Base-by-base conservation (phyloP, 179 eudicot species). In the Camellia oleifera region DNA sequence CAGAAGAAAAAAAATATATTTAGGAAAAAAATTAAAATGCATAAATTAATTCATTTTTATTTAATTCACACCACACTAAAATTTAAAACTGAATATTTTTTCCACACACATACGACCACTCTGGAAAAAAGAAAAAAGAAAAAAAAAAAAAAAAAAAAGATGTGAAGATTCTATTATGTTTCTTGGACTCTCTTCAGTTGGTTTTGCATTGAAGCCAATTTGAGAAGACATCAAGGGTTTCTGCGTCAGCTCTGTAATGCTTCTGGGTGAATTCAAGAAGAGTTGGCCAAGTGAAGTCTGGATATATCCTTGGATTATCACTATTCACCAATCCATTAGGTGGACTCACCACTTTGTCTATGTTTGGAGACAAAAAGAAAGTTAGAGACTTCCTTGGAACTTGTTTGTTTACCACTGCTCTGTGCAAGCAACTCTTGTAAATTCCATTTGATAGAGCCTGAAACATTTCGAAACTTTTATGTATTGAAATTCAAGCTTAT, bases 361-460 rank as follows among this genome's bases (percentile, higher is more conserved):
- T 83, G 80, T 82, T 86, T 4, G 98, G 97, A 77, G 92, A 89
- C 45, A 94, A 85, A 84, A 94, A 94, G 79, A 89, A 94, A 46
- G 94, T 93, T 15, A 94, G 83, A 26, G 98, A 92, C 81, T 94
- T 92, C 79, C 98, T 88, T 68, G 91, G 84, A 63, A 77, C 86
- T 64, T 72, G 73, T 77, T 72, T 90, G 81, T 91, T 94, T 75
- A 93, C 97, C 87, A 93, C 97, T 61, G 98, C 98, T 78, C 98
- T 87, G 85, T 93, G 98, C 69, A 92, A 76, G 85, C 97, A 91
- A 83, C 97, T 92, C 86, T 88, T 89, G 92, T 90, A 94, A 64
- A 81, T 82, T 68, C 97, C 97, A 80, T 94, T 94, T 63, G 98
- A 91, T 17, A 91, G 86, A 18, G 98, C 97, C 98, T 94, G 90